Evolutionary conservation across 768 basidiomycete species (phyloP).

Genomic region (Goffeauzyma gilvescens): DNA sequence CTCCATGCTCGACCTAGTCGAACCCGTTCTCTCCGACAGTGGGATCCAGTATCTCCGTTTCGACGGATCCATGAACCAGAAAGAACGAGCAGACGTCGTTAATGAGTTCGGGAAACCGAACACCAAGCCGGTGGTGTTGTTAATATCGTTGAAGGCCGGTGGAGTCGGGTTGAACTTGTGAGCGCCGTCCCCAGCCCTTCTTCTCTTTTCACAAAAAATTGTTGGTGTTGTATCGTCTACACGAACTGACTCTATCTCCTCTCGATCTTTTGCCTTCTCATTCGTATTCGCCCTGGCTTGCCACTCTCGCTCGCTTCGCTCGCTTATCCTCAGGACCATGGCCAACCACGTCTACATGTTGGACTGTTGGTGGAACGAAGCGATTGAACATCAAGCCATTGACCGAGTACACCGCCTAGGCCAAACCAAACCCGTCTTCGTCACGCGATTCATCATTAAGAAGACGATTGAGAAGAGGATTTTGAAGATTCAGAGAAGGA

Average conservation of each 20-base stretch:
- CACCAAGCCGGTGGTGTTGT: constrained; percentile 47
- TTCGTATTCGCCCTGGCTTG: no score
- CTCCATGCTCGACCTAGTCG: constrained; percentile 20
- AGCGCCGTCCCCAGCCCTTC: no score
- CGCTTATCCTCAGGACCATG: constrained; percentile 16
- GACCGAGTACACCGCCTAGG: constrained; percentile 29
- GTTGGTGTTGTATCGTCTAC: no score
- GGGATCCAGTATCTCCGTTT: constrained; percentile 41
- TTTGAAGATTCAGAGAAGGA: constrained; percentile 28
- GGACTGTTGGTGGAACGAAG: constrained; percentile 28
- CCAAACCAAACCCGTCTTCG: constrained; percentile 29
- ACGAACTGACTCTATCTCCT: no score
- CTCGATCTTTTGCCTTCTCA: no score
- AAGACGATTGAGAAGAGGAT: constrained; percentile 29
- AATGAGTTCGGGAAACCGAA: constrained; percentile 55
- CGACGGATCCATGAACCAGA: constrained; percentile 81
- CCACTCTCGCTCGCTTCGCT: neutral
- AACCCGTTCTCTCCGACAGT: constrained; percentile 24
- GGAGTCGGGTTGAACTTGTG: constrained; percentile 71
- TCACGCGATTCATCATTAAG: constrained; percentile 31
- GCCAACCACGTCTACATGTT: constrained; percentile 32
- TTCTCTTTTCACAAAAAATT: no score
- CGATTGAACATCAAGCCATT: constrained; percentile 31
- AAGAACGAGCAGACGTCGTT: constrained; percentile 56
- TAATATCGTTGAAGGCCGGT: constrained; percentile 43